phyloP scores from a whole-genome alignment of 306 rosid species.

The Glycyrrhiza uralensis region DNA sequence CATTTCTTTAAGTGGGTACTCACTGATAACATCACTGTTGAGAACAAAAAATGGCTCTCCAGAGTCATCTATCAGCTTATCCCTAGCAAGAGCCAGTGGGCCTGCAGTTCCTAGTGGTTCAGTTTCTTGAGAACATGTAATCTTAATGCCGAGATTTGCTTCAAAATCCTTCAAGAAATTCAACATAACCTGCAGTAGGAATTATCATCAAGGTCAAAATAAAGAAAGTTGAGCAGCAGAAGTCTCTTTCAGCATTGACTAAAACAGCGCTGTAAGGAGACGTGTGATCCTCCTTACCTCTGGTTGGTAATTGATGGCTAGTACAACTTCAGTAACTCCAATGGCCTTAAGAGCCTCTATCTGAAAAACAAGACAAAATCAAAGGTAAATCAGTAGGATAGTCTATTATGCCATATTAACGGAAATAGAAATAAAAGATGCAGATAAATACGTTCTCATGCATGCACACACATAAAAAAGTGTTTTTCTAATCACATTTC shows the following conservation, averaged over 20 bases:
- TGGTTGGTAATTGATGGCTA: conserved; percentile 99
- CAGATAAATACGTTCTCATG: background rate
- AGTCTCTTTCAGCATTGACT: conserved; percentile 14
- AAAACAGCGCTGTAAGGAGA: conserved; percentile 7
- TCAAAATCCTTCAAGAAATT: conserved; percentile 94
- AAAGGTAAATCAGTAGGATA: conserved; percentile 5
- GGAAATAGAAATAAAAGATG: background rate
- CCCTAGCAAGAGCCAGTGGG: conserved; percentile 98
- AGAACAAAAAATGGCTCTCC: conserved; percentile 98
- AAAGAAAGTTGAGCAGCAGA: conserved; percentile 16
- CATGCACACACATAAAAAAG: background rate
- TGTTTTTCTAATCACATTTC: background rate
- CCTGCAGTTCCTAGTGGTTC: conserved; percentile 99
- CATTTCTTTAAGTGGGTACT: conserved; percentile 90
- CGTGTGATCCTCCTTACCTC: conserved; percentile 52
- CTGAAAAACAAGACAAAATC: conserved; percentile 43
- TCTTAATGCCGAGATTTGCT: conserved; percentile 83
- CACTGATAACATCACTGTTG: conserved; percentile 97
- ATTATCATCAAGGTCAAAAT: conserved; percentile 6
- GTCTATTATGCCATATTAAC: background rate
- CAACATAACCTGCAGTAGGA: conserved; percentile 77
- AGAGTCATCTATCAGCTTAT: conserved; percentile 73
- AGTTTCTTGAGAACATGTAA: conserved; percentile 98
- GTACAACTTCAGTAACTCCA: conserved; percentile 92
- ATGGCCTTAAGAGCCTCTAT: conserved; percentile 94